Evolutionary conservation across 345 rosid species (phyloP).

Genomic region (Carallia brachiata): DNA sequence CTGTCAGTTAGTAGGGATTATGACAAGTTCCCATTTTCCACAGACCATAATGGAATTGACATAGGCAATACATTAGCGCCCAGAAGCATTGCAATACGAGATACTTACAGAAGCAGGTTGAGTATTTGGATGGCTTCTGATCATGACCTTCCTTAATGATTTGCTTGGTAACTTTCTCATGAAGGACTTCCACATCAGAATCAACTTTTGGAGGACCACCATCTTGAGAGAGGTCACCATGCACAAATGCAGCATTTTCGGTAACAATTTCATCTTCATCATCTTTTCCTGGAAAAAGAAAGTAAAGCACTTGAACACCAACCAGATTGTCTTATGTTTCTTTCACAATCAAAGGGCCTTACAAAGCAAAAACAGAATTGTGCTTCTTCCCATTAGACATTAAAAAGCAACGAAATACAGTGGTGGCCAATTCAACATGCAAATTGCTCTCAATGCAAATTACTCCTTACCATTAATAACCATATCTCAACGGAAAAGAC

Average conservation of each 20-base stretch:
- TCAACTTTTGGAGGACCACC: conserved; percentile 75
- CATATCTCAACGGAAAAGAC: too few relatives aligned
- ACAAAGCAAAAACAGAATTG: too few relatives aligned
- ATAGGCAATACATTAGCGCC: background rate
- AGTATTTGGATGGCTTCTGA: conserved; percentile 80
- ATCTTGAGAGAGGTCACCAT: conserved; percentile 56
- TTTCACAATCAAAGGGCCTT: too few relatives aligned
- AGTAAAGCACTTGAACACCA: background rate
- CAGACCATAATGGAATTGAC: background rate
- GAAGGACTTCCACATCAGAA: conserved; percentile 55
- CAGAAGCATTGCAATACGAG: background rate
- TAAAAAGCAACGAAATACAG: too few relatives aligned
- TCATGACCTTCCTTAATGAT: conserved; percentile 90
- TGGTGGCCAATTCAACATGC: too few relatives aligned
- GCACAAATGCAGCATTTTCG: conserved; percentile 57
- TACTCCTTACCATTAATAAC: too few relatives aligned
- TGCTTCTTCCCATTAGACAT: too few relatives aligned
- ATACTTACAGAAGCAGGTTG: conserved; percentile 86
- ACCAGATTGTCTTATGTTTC: background rate
- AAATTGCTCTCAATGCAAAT: too few relatives aligned
- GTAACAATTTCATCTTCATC: conserved; percentile 56
- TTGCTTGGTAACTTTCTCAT: conserved; percentile 84
- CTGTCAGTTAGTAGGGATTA: background rate
- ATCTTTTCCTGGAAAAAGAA: conserved; percentile 30
- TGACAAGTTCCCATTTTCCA: background rate